These are phyloP conservation scores for Tetracladium marchalianum DNA, from an alignment of 495 filamentous ascomycete species.

Conservation along the genomic window DNA sequence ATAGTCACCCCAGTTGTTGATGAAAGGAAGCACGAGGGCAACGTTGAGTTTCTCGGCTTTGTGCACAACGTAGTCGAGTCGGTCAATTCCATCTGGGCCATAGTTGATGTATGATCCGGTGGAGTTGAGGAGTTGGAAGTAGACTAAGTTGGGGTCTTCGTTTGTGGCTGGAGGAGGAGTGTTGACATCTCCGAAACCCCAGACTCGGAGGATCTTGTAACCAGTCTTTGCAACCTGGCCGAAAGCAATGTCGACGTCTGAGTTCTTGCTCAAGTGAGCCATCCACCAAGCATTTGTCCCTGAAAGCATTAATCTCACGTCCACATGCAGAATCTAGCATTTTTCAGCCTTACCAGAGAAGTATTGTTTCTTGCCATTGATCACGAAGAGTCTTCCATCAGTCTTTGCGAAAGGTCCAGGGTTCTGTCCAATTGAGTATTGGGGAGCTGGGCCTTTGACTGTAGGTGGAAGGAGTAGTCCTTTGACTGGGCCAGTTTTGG, in stretches of 20 bases:
- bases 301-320: constrained; percentile 15
- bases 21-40: constrained; percentile 45
- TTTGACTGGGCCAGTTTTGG: no score
- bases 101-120: constrained; percentile 28
- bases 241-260: constrained; percentile 38
- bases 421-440: no score
- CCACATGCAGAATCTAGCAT: background rate
- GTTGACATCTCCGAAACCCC: constrained; percentile 47
- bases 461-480: no score
- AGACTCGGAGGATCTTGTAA: constrained; percentile 43
- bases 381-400: constrained; percentile 34
- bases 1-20: constrained; percentile 53
- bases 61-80: constrained; percentile 49
- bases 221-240: constrained; percentile 27
- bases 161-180: constrained; percentile 23
- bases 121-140: constrained; percentile 25
- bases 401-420: constrained; percentile 15
- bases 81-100: constrained; percentile 45
- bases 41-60: constrained; percentile 43
- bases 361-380: constrained; percentile 36
- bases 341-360: background rate
- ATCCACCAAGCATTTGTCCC: constrained; percentile 52
- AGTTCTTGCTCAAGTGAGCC: constrained; percentile 36
- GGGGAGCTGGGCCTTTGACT: no score
- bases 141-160: constrained; percentile 17